Conservation (phyloP, 345 rosid genomes). For the Noccaea bulbosa region DNA sequence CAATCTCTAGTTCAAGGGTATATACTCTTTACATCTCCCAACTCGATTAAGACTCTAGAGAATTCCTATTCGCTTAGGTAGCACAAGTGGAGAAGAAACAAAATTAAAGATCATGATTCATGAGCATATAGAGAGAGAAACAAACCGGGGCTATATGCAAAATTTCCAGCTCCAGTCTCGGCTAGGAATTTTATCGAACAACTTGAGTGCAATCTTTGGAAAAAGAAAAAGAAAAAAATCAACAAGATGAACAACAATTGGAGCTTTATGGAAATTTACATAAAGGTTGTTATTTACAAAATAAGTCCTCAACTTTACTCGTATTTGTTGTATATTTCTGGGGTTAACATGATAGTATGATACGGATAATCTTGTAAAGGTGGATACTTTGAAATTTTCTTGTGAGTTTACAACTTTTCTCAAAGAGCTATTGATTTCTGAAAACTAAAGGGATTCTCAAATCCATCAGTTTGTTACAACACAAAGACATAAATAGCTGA, state of each 20-base stretch:
- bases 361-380: background rate
- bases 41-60: background rate
- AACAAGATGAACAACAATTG: background rate
- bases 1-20: background rate
- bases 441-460: background rate
- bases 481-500: slow-evolving; percentile 21
- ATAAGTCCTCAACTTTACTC: background rate
- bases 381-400: background rate
- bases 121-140: background rate
- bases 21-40: background rate
- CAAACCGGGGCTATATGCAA: slow-evolving; percentile 1
- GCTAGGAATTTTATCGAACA: slow-evolving; percentile 41
- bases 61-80: background rate
- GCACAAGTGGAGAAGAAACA: background rate
- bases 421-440: slow-evolving; percentile 1
- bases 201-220: slow-evolving; percentile 6
- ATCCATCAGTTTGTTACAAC: slow-evolving; percentile 34
- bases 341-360: background rate
- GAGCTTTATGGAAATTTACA: too few species aligned
- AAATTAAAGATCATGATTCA: background rate
- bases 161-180: background rate
- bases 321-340: background rate
- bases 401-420: background rate
- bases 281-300: background rate
- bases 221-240: background rate